Evolutionary conservation across 108 stramenopile genomes (phyloP), one percentile per base, ranked within the genome.

Genomic region (Parietichytrium sp.): DNA sequence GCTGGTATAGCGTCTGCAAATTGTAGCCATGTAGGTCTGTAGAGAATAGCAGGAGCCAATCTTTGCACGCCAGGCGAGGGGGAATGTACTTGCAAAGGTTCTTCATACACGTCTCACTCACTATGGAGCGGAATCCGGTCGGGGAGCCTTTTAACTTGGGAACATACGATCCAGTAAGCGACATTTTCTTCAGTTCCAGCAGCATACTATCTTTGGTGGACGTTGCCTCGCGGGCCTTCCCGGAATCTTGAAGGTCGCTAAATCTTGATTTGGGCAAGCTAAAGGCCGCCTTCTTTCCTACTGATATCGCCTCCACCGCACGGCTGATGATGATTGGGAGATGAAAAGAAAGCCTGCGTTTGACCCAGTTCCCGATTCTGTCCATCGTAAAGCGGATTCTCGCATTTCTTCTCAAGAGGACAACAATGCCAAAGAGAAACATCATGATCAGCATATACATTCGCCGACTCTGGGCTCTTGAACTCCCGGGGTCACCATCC

Each of bases 1-100:
- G 36, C 42, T 72, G 61, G 20, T 72, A 72, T 16, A 42, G 38
- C 10, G 61, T 72, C 38, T 33, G 36, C 15, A 72, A 25, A 20
- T 72, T 72, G 42, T 72, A 72, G 29, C 61, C 61, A 42, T 72
- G 61, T n/a, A 72, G 4, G 23, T 72, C 61, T n/a, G 38, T 72
- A 16, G 61, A 33, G 61, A 45, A 72, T n/a, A 72, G 61, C 3
- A 72, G 33, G 0, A 42, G 20, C 61, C 61, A 72, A 20, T 72
- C 25, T n/a, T n/a, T 72, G 15, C 38, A 33, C 13, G 61, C 45
- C 10, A 72, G 61, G 10, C 61, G 61, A 6, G 36, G 38, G 42
- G 61, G 61, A 72, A 72, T 33, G 20, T 72, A 10, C 6, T 23
- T 6, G 20, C 36, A 10, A 0, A 72, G 6, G 6, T 33, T n/a